Evolutionary conservation across 371 early-diverging fungal genomes (phyloP).

Genomic region (Actinomortierella wolfii): DNA sequence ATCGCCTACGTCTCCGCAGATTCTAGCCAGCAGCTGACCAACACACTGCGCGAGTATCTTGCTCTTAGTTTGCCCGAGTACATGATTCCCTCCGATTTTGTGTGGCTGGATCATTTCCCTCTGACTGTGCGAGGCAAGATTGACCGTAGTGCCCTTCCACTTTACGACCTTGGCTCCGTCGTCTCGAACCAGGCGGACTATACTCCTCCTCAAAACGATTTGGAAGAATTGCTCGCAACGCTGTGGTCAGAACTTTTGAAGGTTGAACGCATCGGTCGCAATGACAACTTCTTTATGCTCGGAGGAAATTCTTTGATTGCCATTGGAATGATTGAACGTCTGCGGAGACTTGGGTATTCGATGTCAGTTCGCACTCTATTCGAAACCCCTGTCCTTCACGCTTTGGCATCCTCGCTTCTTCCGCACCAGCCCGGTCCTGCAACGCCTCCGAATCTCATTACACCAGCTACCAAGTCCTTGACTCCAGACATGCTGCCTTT

Average conservation of each 20-base stretch:
- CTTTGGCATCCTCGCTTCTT: constrained; percentile 1
- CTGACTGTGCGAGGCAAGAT: constrained; percentile 16
- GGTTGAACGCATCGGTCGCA: constrained; percentile 7
- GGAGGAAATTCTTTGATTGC: constrained; percentile 19
- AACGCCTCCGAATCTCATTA: constrained; percentile 13
- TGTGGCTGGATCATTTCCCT: constrained; percentile 12
- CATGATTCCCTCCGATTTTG: constrained; percentile 30
- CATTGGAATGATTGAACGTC: constrained; percentile 1
- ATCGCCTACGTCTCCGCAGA: constrained; percentile 9
- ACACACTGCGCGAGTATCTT: constrained; percentile 6
- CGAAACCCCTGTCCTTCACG: constrained; percentile 7
- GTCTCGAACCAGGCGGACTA: constrained; percentile 1
- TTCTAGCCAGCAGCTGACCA: neutral
- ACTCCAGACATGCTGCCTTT: constrained; percentile 19
- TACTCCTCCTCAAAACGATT: constrained; percentile 6
- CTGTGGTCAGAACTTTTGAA: constrained; percentile 11
- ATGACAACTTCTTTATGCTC: constrained; percentile 19
- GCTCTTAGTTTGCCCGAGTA: constrained; percentile 15
- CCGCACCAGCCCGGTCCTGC: neutral
- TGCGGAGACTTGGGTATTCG: constrained; percentile 5
- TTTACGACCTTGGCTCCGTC: neutral
- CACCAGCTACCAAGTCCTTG: neutral
- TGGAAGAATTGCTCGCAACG: neutral
- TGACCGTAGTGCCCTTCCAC: constrained; percentile 16
- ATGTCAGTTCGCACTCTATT: constrained; percentile 14